Base-by-base conservation (phyloP, 2,329 filamentous ascomycete genomes). In the Chlorencoelia australis region DNA sequence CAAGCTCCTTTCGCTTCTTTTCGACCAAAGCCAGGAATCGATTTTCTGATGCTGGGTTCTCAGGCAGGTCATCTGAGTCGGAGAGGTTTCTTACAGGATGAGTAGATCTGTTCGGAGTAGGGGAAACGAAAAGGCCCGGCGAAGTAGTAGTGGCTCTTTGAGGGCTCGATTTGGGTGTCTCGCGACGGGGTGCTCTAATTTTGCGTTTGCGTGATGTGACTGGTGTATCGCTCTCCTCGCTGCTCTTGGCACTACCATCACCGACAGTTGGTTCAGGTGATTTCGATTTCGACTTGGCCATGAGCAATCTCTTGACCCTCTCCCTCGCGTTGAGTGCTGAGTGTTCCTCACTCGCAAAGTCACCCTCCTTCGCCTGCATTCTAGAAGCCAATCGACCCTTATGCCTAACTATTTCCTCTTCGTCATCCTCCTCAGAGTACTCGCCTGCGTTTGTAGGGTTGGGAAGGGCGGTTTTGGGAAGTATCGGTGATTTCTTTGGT, bases 11-110 rank as follows among this genome's bases (percentile, higher is more conserved):
- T 33, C 78, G 73, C 53, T 89, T 91, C 49, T 75, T 73, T 30
- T 76, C 75, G 8, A 91, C 71, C 0, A 93, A 71, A 6, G 79
- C 81, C 42, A 76, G 66, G 51, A 94, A 79, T 4, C 79, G 74
- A 26, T 72, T 65, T 32, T 75, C 71, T 42, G 69, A 63, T 36
- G 59, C 44, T 8, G 57, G 33, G 42, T 59, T 48, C 10, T 59
- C 43, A 5, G 71, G 66, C 1, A 73, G 40, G 15, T 73, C 69
- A 3, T 60, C 64, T 3, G 49, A 49, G 26, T 54, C 49, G 25
- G 52, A 39, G 36, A 20, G 37, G 45, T 34, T 19, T 36, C 39
- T 40, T 33, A 37, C 13, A 36, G 26, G 57, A 53, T 7, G 57
- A 61, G 28, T 49, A 56, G 44, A 40, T 42, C 37, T 44, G 5